Conservation (phyloP, 1,139 yeast genomes). For the Blastobotrys capitulatus region DNA sequence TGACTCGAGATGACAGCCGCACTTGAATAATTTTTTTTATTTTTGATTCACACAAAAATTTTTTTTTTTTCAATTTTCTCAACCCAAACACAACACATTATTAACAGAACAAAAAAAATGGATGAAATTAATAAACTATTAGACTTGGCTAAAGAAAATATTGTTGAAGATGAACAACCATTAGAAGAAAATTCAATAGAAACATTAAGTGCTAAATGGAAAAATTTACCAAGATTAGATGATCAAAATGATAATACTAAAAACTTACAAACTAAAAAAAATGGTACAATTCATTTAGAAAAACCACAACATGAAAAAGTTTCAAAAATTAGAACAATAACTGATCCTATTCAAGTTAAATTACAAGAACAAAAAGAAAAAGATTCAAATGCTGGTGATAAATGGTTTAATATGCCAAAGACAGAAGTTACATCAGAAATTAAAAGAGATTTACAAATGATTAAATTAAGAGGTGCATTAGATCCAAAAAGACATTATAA, state of each 20-base stretch:
- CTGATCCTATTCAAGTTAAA: slow-evolving; percentile 46
- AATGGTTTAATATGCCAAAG: slow-evolving; percentile 83
- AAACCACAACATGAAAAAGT: not conserved
- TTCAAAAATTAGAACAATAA: slow-evolving; percentile 32
- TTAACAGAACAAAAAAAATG: not conserved
- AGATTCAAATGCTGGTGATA: slow-evolving; percentile 44
- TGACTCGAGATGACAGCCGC: no score
- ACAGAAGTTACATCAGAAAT: slow-evolving; percentile 70
- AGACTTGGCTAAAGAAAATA: not conserved
- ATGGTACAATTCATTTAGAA: slow-evolving; percentile 6
- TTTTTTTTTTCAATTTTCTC: slow-evolving; percentile 1
- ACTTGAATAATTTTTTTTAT: not conserved
- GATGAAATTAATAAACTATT: not conserved
- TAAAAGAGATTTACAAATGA: slow-evolving; percentile 69
- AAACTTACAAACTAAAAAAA: not conserved
- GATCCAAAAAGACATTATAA: slow-evolving; percentile 96
- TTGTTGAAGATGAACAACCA: not conserved
- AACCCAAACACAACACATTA: no score
- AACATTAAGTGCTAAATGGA: slow-evolving; percentile 7
- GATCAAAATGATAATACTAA: not conserved
- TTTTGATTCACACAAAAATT: not conserved
- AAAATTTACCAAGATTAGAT: slow-evolving; percentile 9
- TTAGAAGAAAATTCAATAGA: slow-evolving; percentile 4
- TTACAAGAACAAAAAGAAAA: slow-evolving; percentile 21
- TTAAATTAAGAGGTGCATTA: slow-evolving; percentile 82